A percentile compares a stretch with the other conserved stretches of the same genome.
These are phyloP conservation scores for Phaeotremella fagi DNA, from an alignment of 768 basidiomycete genomes.

Conservation along the genomic window DNA sequence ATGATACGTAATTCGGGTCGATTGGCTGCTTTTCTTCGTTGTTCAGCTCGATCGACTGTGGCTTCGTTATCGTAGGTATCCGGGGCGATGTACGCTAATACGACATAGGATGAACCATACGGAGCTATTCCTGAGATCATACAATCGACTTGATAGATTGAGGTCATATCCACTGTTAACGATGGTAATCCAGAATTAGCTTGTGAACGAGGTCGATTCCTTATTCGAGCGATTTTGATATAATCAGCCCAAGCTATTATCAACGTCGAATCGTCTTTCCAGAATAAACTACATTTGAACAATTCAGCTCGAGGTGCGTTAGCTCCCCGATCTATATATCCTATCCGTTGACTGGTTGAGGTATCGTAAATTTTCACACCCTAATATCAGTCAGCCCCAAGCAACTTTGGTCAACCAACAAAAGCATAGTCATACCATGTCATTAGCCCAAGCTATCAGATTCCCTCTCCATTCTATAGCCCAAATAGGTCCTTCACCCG, in stretches of 20 bases:
- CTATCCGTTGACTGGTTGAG: slow-evolving; percentile 67
- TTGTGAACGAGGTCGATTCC: slow-evolving; percentile 54
- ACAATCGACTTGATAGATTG: slow-evolving; percentile 86
- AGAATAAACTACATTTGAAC: slow-evolving; percentile 84
- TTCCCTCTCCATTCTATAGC: slow-evolving; percentile 76
- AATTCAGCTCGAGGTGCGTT: slow-evolving; percentile 87
- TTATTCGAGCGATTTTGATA: slow-evolving; percentile 74
- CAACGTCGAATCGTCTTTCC: slow-evolving; percentile 87
- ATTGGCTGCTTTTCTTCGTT: slow-evolving; percentile 76
- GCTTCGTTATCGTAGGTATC: slow-evolving; percentile 70
- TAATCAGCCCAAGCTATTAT: slow-evolving; percentile 90
- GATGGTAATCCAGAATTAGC: slow-evolving; percentile 23
- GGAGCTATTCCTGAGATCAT: slow-evolving; percentile 90
- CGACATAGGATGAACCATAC: slow-evolving; percentile 61
- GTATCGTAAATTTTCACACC: slow-evolving; percentile 94
- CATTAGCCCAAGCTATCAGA: slow-evolving; percentile 94
- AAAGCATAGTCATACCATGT: no score
- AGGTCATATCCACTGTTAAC: slow-evolving; percentile 71
- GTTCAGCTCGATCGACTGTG: slow-evolving; percentile 63
- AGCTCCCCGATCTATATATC: slow-evolving; percentile 73
- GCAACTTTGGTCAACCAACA: slow-evolving; percentile 3
- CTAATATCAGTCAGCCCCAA: slow-evolving; percentile 48
- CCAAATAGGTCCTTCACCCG: slow-evolving; percentile 93
- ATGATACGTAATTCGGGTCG: slow-evolving; percentile 94
- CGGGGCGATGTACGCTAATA: slow-evolving; percentile 80